Conservation (phyloP, 1,284 basidiomycete species). For the Puccinia horiana region DNA sequence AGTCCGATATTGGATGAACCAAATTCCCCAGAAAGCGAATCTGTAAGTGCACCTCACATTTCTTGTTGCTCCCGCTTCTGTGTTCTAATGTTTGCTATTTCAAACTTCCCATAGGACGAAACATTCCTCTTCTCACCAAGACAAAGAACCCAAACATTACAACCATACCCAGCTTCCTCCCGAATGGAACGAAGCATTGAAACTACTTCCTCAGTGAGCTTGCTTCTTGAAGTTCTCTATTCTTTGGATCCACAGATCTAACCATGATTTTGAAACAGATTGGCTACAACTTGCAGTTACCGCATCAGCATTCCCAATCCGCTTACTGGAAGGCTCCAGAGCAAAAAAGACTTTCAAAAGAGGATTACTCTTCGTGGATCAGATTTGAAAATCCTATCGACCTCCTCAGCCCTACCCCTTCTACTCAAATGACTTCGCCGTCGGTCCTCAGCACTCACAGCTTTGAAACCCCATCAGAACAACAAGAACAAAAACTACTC, state of each 20-base stretch:
- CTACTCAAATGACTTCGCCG: neutral
- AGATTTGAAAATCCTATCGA: constrained; percentile 33
- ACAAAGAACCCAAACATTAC: constrained; percentile 9
- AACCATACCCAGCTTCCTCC: neutral
- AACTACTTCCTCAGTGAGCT: constrained; percentile 24
- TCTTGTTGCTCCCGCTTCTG: neutral
- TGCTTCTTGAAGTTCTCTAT: neutral
- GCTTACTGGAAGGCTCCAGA: neutral
- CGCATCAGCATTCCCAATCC: neutral
- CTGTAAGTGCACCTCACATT: neutral
- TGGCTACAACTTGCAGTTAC: constrained; percentile 14
- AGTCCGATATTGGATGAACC: constrained; percentile 29
- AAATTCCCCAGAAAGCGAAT: constrained; percentile 20
- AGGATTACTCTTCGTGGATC: constrained; percentile 24
- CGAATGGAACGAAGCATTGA: constrained; percentile 25
- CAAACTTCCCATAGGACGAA: neutral
- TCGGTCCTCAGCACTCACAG: constrained; percentile 3
- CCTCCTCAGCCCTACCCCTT: constrained; percentile 9
- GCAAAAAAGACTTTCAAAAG: constrained; percentile 10
- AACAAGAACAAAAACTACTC: neutral
- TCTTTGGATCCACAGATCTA: neutral
- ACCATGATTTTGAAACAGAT: constrained; percentile 1
- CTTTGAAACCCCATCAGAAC: neutral
- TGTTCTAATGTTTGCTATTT: neutral
- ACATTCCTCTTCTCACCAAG: constrained; percentile 13